Percentiles rank a stretch among this genome's conserved stretches.
Conservation (phyloP, 768 basidiomycete species). For the Pulveroboletus sp. region DNA sequence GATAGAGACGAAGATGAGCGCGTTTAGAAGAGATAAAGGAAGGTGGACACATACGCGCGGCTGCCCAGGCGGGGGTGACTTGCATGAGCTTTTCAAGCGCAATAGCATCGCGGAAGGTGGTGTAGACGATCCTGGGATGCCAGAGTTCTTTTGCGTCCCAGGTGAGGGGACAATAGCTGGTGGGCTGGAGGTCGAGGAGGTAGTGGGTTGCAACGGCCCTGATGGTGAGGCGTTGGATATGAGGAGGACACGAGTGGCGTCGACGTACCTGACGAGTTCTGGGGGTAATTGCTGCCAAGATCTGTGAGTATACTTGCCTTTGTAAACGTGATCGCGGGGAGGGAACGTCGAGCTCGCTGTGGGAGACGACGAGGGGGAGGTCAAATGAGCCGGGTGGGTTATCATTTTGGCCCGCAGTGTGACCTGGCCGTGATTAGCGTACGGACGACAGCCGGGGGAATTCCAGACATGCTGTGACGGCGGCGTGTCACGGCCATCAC, state of each 20-base stretch:
- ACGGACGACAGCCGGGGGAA: slow-evolving; percentile 34
- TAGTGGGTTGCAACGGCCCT: slow-evolving; percentile 43
- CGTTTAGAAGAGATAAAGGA: neutral
- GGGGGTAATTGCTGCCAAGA: slow-evolving; percentile 60
- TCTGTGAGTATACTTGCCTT: slow-evolving; percentile 52
- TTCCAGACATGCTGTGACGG: slow-evolving; percentile 31
- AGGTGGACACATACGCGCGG: slow-evolving; percentile 46
- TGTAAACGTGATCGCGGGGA: slow-evolving; percentile 37
- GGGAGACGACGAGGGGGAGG: slow-evolving; percentile 14
- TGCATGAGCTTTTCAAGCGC: slow-evolving; percentile 60
- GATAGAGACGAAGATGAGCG: slow-evolving; percentile 6
- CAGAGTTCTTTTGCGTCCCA: slow-evolving; percentile 51
- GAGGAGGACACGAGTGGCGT: slow-evolving; percentile 27
- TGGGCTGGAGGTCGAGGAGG: slow-evolving; percentile 44
- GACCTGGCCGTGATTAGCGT: slow-evolving; percentile 35
- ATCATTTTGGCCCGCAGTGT: slow-evolving; percentile 34
- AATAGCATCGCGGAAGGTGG: slow-evolving; percentile 55
- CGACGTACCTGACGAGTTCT: slow-evolving; percentile 55
- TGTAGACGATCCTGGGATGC: slow-evolving; percentile 59
- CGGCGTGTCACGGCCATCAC: slow-evolving; percentile 25
- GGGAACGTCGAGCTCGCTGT: slow-evolving; percentile 4
- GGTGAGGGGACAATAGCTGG: slow-evolving; percentile 43
- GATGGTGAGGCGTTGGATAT: slow-evolving; percentile 1
- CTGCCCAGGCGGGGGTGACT: slow-evolving; percentile 56
- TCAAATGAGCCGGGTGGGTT: slow-evolving; percentile 19